Evolutionary conservation across 139 green algal species (phyloP).

Genomic region (Tetradesmus obliquus): DNA sequence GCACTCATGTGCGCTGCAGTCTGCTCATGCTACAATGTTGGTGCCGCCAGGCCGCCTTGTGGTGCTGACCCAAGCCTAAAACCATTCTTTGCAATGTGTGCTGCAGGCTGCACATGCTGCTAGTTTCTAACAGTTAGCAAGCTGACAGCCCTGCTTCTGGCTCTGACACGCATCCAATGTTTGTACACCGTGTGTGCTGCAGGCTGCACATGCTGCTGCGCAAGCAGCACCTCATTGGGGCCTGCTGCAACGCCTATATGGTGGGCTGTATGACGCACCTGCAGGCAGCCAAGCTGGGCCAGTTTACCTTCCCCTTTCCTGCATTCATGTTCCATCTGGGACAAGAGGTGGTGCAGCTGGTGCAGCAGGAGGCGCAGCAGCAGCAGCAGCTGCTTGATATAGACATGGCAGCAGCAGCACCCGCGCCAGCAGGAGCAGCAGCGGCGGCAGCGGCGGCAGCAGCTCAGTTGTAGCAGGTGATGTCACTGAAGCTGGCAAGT

Average conservation of each 20-base stretch:
- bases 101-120: no score
- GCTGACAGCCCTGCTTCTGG: no score
- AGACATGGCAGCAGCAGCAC: not conserved
- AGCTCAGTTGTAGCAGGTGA: no score
- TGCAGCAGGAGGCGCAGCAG: conserved; percentile 3
- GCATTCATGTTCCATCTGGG: not conserved
- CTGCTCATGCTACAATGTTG: no score
- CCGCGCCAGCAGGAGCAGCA: not conserved
- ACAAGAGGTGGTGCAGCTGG: not conserved
- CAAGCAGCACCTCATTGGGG: not conserved
- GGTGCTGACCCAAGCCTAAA: no score
- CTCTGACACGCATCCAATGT: not conserved
- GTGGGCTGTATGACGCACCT: not conserved
- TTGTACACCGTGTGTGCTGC: not conserved
- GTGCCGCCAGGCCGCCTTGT: no score
- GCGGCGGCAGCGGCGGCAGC: no score
- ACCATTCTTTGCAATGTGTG: no score
- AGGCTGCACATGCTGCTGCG: not conserved
- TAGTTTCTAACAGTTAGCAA: no score
- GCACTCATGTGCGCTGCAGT: no score
- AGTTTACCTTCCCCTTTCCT: not conserved
- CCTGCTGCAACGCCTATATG: not conserved
- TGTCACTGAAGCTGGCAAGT: no score
- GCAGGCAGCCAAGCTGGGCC: not conserved
- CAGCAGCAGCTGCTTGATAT: not conserved